Percentiles rank a stretch among this genome's conserved stretches.
These are phyloP conservation scores for Mycosarcoma mackinlayi DNA, from an alignment of 1,284 basidiomycete species.

Conservation along the genomic window DNA sequence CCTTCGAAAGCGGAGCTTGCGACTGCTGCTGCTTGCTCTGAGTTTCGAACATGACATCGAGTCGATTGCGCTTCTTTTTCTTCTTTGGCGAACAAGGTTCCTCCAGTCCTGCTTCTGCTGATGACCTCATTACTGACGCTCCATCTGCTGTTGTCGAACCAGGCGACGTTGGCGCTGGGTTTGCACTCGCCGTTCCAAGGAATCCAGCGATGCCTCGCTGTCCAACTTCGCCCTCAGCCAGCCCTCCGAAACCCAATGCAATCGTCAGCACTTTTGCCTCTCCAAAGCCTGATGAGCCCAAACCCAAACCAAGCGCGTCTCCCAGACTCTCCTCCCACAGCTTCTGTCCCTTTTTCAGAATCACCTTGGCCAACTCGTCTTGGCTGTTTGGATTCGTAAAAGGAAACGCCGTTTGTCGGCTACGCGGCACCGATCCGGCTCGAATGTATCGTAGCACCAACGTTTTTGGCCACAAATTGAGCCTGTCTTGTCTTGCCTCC, in stretches of 20 bases:
- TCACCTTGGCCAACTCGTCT: constrained; percentile 72
- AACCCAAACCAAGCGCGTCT: constrained; percentile 56
- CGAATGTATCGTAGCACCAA: constrained; percentile 74
- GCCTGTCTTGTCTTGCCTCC: constrained; percentile 78
- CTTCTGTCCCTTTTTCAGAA: constrained; percentile 81
- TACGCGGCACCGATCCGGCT: constrained; percentile 76
- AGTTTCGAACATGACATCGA: constrained; percentile 28
- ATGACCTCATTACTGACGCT: constrained; percentile 51
- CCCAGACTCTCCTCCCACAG: constrained; percentile 86
- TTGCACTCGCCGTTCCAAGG: constrained; percentile 71
- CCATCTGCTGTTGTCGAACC: constrained; percentile 21
- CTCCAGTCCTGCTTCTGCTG: constrained; percentile 9
- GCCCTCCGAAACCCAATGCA: constrained; percentile 81
- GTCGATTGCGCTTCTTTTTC: constrained; percentile 40
- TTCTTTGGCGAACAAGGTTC: constrained; percentile 21
- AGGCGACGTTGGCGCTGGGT: background rate
- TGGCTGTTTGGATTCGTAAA: constrained; percentile 67
- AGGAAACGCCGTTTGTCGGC: constrained; percentile 85
- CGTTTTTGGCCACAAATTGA: constrained; percentile 86
- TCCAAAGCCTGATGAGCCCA: constrained; percentile 17
- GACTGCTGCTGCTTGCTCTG: constrained; percentile 20
- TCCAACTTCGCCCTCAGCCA: constrained; percentile 82
- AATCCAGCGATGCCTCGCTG: constrained; percentile 89
- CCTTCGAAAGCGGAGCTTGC: constrained; percentile 1
- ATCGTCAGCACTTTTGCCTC: constrained; percentile 75